Evolutionary conservation across 2,329 filamentous ascomycete species (phyloP).

Genomic region (Fusarium brevicatenulatum): DNA sequence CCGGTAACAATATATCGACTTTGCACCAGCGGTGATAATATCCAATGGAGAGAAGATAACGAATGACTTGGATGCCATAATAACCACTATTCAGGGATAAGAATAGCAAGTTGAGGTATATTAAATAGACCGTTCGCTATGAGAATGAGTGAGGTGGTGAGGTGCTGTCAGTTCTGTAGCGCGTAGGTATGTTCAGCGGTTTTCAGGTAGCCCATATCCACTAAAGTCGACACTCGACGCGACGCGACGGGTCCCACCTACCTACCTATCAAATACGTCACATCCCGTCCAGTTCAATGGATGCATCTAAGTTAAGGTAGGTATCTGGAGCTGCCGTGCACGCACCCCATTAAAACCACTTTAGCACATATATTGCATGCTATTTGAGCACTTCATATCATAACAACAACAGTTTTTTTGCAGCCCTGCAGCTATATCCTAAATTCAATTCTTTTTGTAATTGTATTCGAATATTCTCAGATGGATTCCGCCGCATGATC

Average conservation of each 20-base stretch:
- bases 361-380: constrained; percentile 19
- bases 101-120: not conserved
- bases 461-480: constrained; percentile 3
- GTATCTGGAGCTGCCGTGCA: not conserved
- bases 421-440: constrained; percentile 12
- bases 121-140: not conserved
- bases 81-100: not conserved
- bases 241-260: constrained; percentile 1
- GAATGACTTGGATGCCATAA: not conserved
- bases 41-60: not conserved
- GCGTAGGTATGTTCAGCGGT: not conserved
- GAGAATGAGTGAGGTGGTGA: not conserved
- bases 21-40: not conserved
- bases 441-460: constrained; percentile 5
- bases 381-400: constrained; percentile 8
- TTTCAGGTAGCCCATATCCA: not conserved
- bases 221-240: constrained; percentile 12
- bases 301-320: not conserved
- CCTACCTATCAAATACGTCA: constrained; percentile 26
- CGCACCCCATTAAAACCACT: constrained; percentile 25
- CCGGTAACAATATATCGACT: not conserved
- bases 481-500: constrained; percentile 36
- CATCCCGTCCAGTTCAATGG: not conserved
- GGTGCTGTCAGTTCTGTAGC: not conserved
- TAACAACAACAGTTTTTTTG: constrained; percentile 28